These are phyloP conservation scores for Boletus huronensis DNA, from an alignment of 768 basidiomycete species.

Conservation along the genomic window DNA sequence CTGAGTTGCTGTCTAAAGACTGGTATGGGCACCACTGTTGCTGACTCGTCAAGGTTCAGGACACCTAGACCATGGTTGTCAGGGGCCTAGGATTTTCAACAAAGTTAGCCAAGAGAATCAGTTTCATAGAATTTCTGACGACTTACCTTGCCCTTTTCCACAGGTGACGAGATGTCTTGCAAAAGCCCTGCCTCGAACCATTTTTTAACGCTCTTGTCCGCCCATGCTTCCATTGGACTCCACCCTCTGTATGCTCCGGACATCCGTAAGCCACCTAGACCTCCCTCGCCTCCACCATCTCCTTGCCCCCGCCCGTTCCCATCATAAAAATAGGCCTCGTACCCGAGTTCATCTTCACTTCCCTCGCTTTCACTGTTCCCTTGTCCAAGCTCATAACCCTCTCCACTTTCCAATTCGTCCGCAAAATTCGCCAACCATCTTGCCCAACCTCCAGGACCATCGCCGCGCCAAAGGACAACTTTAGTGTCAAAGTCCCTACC, in stretches of 20 bases:
- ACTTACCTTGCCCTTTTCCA: conserved; percentile 49
- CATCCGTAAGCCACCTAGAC: conserved; percentile 67
- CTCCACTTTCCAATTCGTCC: conserved; percentile 88
- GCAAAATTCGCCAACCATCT: conserved; percentile 89
- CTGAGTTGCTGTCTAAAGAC: conserved; percentile 41
- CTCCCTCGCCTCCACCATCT: conserved; percentile 73
- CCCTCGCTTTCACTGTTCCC: conserved; percentile 57
- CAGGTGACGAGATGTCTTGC: conserved; percentile 40
- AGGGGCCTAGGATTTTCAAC: conserved; percentile 31
- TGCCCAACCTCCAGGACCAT: conserved; percentile 91
- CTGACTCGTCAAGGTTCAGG: conserved; percentile 40
- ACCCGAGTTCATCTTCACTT: conserved; percentile 82
- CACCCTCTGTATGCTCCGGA: conserved; percentile 88
- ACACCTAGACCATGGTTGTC: conserved; percentile 47
- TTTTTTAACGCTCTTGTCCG: conserved; percentile 79
- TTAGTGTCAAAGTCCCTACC: conserved; percentile 99
- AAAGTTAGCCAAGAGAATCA: conserved; percentile 16
- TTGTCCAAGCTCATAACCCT: conserved; percentile 78
- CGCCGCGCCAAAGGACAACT: conserved; percentile 90
- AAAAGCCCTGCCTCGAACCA: conserved; percentile 83
- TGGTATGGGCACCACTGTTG: conserved; percentile 61
- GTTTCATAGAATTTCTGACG: conserved; percentile 2
- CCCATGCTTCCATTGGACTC: conserved; percentile 92
- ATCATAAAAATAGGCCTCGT: conserved; percentile 84
- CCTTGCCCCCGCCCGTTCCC: conserved; percentile 74